Conservation (phyloP, 495 filamentous ascomycete genomes). For the Pyronema domesticum region DNA sequence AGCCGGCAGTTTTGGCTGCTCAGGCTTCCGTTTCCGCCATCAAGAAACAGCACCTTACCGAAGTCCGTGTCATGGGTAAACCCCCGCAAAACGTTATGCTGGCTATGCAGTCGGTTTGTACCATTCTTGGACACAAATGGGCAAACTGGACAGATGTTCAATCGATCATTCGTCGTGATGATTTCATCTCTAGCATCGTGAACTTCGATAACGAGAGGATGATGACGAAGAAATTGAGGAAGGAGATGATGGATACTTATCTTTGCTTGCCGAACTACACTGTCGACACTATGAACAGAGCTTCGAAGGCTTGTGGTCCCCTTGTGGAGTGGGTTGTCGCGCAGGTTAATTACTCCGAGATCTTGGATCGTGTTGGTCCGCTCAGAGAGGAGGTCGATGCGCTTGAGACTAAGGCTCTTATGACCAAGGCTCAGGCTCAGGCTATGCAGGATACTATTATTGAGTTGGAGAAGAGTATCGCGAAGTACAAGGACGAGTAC, state of each 20-base stretch:
- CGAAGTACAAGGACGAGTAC: conserved; percentile 93
- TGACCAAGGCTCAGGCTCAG: conserved; percentile 87
- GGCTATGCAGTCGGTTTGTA: conserved; percentile 87
- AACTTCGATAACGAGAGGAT: conserved; percentile 90
- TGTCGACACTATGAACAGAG: conserved; percentile 83
- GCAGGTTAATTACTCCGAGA: conserved; percentile 93
- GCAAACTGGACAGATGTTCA: conserved; percentile 81
- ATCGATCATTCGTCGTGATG: conserved; percentile 69
- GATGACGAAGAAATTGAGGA: conserved; percentile 67
- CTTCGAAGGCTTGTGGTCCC: conserved; percentile 90
- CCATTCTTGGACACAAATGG: conserved; percentile 76
- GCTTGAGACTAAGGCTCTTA: conserved; percentile 72
- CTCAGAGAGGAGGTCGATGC: conserved; percentile 74
- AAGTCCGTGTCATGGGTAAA: conserved; percentile 90
- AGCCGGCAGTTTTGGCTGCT: conserved; percentile 82
- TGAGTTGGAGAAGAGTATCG: conserved; percentile 73
- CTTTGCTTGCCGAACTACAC: conserved; percentile 86
- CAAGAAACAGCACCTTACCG: conserved; percentile 87
- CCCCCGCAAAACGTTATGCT: conserved; percentile 80
- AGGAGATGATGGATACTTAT: conserved; percentile 85
- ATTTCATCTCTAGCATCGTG: conserved; percentile 96
- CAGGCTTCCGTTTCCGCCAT: conserved; percentile 94
- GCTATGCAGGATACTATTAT: conserved; percentile 76
- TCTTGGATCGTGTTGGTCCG: conserved; percentile 85
- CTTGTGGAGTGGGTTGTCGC: conserved; percentile 95